A percentile compares a stretch with the other conserved stretches of the same genome.
Conservation (phyloP, 345 rosid genomes). For the Gossypium longicalyx region DNA sequence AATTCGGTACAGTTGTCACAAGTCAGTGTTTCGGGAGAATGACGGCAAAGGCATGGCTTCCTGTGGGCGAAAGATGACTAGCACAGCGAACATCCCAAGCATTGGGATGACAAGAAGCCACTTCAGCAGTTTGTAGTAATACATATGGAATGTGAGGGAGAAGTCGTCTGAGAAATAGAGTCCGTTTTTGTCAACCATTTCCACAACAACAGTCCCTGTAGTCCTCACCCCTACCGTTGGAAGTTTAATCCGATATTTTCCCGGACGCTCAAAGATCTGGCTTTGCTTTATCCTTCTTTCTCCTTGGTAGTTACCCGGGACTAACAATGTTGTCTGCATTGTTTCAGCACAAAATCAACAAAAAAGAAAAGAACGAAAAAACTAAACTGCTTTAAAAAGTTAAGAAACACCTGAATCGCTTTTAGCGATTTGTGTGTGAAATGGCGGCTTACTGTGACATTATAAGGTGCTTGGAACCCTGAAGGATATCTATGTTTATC, state of each 20-base stretch:
- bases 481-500: constrained; percentile 86
- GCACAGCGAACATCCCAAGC: constrained; percentile 95
- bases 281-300: constrained; percentile 75
- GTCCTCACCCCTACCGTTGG: constrained; percentile 92
- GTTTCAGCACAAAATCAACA: constrained; percentile 3
- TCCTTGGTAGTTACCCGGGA: constrained; percentile 96
- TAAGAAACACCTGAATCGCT: not conserved
- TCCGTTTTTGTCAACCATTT: constrained; percentile 94
- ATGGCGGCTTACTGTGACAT: constrained; percentile 74
- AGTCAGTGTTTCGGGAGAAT: constrained; percentile 82
- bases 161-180: constrained; percentile 90
- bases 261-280: constrained; percentile 61
- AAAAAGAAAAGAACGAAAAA: not conserved
- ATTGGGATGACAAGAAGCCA: constrained; percentile 99
- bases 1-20: constrained; percentile 27
- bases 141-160: constrained; percentile 96
- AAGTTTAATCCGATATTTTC: constrained; percentile 75
- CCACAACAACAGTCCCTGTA: constrained; percentile 87
- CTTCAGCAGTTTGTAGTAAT: constrained; percentile 91
- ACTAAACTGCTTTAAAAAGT: not conserved
- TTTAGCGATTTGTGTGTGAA: constrained; percentile 2
- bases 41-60: constrained; percentile 91
- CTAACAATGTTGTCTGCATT: constrained; percentile 78
- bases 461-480: constrained; percentile 87
- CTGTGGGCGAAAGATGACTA: constrained; percentile 85